These are phyloP conservation scores for Davidsoniella australis DNA, from an alignment of 2,329 filamentous ascomycete species.

Conservation along the genomic window DNA sequence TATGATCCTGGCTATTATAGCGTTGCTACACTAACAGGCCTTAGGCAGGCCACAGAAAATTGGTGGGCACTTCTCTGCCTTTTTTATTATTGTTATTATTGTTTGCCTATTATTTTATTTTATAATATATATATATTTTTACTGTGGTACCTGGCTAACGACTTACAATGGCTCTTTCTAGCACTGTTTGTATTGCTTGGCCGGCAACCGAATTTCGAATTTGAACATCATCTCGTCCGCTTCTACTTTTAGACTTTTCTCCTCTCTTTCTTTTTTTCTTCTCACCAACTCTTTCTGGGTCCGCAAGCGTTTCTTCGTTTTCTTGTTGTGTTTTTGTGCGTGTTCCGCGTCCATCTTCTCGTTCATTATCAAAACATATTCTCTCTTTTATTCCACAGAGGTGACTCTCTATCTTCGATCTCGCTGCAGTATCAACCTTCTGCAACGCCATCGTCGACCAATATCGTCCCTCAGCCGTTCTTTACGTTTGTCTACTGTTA, in stretches of 20 bases:
- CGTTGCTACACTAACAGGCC: too few species aligned
- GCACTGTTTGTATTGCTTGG: neutral
- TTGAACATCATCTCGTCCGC: neutral
- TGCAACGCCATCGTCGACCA: too few species aligned
- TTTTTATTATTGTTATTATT: neutral
- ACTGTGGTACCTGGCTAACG: neutral
- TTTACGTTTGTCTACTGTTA: too few species aligned
- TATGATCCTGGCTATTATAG: neutral
- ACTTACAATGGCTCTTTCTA: neutral
- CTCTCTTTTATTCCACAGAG: too few species aligned
- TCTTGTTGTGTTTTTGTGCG: conserved; percentile 1
- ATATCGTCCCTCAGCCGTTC: too few species aligned
- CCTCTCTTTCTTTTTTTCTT: neutral
- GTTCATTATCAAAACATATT: too few species aligned
- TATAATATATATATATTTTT: too few species aligned
- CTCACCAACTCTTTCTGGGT: conserved; percentile 7
- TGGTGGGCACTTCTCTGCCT: neutral
- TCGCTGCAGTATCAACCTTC: too few species aligned
- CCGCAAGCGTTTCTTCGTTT: conserved; percentile 4
- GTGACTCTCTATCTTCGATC: too few species aligned
- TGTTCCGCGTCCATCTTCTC: too few species aligned
- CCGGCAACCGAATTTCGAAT: too few species aligned
- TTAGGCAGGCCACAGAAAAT: too few species aligned
- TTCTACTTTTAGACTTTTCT: conserved; percentile 2
- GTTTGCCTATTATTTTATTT: neutral